Conservation (phyloP, 106 monocot species). For the Iris macrosiphon region DNA sequence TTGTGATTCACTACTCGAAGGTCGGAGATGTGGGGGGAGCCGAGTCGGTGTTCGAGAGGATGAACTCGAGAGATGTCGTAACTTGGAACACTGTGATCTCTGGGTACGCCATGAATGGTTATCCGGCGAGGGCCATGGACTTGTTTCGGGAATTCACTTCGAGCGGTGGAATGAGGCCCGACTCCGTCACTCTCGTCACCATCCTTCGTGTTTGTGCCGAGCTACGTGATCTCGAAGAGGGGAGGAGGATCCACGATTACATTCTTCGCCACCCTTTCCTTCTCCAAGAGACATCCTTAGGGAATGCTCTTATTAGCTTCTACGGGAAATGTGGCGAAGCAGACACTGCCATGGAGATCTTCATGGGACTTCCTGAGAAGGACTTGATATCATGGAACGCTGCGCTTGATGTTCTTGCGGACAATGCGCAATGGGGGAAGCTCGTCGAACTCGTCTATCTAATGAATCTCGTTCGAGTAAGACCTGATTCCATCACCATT, state of each 20-base stretch:
- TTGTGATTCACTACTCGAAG: constrained; percentile 52
- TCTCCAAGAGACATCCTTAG: constrained; percentile 30
- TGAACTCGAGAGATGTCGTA: constrained; percentile 40
- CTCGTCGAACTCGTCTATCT: constrained; percentile 24
- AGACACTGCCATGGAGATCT: constrained; percentile 32
- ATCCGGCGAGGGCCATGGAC: constrained; percentile 19
- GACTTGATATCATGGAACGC: constrained; percentile 75
- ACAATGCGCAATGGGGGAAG: constrained; percentile 26
- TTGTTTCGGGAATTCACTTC: constrained; percentile 38
- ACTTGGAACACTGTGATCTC: constrained; percentile 64
- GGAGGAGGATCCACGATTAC: constrained; percentile 54
- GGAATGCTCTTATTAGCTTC: constrained; percentile 67
- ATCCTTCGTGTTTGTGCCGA: constrained; percentile 47
- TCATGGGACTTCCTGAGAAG: constrained; percentile 23
- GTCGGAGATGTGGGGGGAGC: constrained; percentile 32
- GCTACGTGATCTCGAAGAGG: constrained; percentile 30
- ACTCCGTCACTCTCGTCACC: constrained; percentile 40
- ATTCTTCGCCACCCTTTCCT: constrained; percentile 23
- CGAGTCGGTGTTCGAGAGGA: constrained; percentile 36
- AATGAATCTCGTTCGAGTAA: constrained; percentile 26
- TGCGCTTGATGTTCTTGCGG: constrained; percentile 41
- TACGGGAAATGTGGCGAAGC: constrained; percentile 49
- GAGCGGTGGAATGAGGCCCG: constrained; percentile 25
- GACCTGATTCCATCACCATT: constrained; percentile 46
- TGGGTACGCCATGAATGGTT: constrained; percentile 50